Evolutionary conservation across 2,329 filamentous ascomycete genomes (phyloP).

Genomic region (Calonectria multiphialidica): DNA sequence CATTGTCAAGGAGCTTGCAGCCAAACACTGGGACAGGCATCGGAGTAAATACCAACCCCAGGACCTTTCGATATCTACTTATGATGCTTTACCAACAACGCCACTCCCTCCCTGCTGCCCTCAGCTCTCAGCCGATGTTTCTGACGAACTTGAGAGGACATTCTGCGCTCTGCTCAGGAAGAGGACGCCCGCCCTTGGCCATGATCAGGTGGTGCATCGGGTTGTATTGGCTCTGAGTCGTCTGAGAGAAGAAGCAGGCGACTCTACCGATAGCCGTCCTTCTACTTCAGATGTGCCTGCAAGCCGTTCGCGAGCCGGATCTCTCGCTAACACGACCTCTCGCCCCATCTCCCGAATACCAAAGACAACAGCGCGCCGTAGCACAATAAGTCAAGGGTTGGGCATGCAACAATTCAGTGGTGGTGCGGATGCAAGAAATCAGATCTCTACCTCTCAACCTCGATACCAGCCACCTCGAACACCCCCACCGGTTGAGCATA

Average conservation of each 20-base stretch:
- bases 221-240: constrained; percentile 54
- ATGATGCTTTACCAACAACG: constrained; percentile 46
- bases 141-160: constrained; percentile 58
- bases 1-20: constrained; percentile 58
- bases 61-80: constrained; percentile 44
- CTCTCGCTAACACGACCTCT: constrained; percentile 22
- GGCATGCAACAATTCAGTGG: constrained; percentile 24
- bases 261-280: constrained; percentile 29
- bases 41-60: constrained; percentile 50
- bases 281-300: constrained; percentile 24
- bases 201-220: constrained; percentile 59
- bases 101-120: constrained; percentile 60
- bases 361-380: constrained; percentile 34
- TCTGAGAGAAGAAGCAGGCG: constrained; percentile 31
- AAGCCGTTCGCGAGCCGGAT: constrained; percentile 34
- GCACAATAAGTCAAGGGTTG: constrained; percentile 24
- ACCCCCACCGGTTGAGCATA: constrained; percentile 39
- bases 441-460: constrained; percentile 34
- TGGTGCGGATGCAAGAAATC: constrained; percentile 26
- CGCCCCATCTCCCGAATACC: constrained; percentile 37
- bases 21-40: constrained; percentile 62
- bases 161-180: constrained; percentile 64
- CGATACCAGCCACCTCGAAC: constrained; percentile 35
- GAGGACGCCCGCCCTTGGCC: constrained; percentile 52
- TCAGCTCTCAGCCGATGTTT: constrained; percentile 60